These are phyloP conservation scores for Corchorus capsularis DNA, from an alignment of 345 rosid genomes.

Conservation along the genomic window DNA sequence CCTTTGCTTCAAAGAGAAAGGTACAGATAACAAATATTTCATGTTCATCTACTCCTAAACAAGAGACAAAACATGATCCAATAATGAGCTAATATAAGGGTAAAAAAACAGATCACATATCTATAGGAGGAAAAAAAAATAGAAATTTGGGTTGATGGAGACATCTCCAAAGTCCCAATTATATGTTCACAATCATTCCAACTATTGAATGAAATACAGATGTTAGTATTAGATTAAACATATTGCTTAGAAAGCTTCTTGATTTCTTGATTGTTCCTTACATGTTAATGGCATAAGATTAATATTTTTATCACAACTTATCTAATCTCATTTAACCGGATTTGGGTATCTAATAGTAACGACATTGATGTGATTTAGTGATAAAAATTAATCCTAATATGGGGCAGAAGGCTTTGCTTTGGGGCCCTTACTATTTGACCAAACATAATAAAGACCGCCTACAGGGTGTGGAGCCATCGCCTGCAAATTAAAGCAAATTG, in stretches of 20 bases:
- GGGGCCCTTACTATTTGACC: constrained; percentile 16
- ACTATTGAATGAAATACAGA: not conserved
- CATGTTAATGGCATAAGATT: not conserved
- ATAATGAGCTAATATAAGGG: constrained; percentile 13
- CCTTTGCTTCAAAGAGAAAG: constrained; percentile 55
- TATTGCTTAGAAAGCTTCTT: not conserved
- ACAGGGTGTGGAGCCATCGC: not conserved
- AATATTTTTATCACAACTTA: not conserved
- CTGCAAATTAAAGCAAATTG: constrained; percentile 7
- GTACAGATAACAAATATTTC: constrained; percentile 24
- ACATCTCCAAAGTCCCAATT: constrained; percentile 4
- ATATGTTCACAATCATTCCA: constrained; percentile 17
- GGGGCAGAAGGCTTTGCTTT: too few species aligned
- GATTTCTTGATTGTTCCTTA: not conserved
- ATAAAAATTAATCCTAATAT: not conserved
- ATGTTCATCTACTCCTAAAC: constrained; percentile 25
- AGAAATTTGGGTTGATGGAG: constrained; percentile 34
- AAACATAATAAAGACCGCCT: not conserved
- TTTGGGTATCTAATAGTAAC: constrained; percentile 4
- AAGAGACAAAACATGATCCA: constrained; percentile 18
- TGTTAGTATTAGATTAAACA: not conserved
- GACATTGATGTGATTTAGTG: not conserved
- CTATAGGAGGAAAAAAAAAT: not conserved
- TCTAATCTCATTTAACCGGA: not conserved
- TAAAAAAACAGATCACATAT: not conserved